Conservation (phyloP, 192 early-diverging fungal genomes). For the Paraglomus occultum region DNA sequence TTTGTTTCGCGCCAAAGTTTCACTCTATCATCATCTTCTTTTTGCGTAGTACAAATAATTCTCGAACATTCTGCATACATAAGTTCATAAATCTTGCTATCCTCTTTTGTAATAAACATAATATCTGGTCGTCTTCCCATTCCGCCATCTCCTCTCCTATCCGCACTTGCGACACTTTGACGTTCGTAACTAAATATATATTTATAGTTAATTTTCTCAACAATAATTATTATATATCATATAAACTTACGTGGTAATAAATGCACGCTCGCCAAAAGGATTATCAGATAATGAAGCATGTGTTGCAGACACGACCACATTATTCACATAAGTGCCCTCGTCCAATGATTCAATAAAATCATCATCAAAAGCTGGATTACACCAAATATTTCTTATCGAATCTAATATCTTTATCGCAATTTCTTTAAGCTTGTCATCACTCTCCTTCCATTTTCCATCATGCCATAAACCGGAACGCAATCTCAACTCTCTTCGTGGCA, state of each 20-base stretch:
- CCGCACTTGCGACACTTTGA: neutral
- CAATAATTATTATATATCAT: neutral
- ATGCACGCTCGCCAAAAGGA: conserved; percentile 15
- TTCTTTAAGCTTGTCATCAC: neutral
- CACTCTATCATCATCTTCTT: conserved; percentile 5
- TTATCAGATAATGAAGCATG: conserved; percentile 6
- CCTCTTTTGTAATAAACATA: neutral
- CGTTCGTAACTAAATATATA: neutral
- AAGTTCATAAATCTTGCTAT: neutral
- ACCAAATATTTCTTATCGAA: conserved; percentile 7
- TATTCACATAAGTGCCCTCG: conserved; percentile 9
- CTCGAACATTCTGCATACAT: conserved; percentile 3
- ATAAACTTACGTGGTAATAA: conserved; percentile 20
- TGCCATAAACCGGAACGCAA: neutral
- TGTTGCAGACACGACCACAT: conserved; percentile 1
- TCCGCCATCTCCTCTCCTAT: neutral
- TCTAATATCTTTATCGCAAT: conserved; percentile 1
- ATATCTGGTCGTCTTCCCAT: neutral
- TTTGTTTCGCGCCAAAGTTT: conserved; percentile 14
- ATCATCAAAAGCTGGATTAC: conserved; percentile 1
- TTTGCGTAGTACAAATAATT: neutral
- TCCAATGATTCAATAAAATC: conserved; percentile 1
- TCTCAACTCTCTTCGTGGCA: neutral
- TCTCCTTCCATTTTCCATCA: neutral
- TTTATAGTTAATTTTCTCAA: neutral